These are phyloP conservation scores for Tetrahymena elliotti DNA, from an alignment of 73 alveolate species.

Conservation along the genomic window DNA sequence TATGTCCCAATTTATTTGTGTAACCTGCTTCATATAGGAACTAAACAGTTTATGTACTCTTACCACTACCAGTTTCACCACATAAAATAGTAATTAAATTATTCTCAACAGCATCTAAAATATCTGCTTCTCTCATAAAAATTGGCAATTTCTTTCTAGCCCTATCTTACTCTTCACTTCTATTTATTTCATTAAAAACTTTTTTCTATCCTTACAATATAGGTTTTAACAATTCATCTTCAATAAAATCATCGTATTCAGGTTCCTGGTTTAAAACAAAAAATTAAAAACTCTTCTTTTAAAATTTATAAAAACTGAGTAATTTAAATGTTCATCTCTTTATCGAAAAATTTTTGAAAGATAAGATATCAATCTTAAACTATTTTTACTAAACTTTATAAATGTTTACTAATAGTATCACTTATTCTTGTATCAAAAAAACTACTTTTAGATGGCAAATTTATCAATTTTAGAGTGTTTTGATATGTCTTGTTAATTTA, in stretches of 20 bases:
- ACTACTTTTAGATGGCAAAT: constrained; percentile 1
- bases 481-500: too few relatives aligned
- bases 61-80: constrained; percentile 98
- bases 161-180: constrained; percentile 43
- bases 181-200: constrained; percentile 3
- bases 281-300: not conserved
- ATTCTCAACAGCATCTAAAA: constrained; percentile 82
- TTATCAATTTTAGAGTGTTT: not conserved
- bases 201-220: constrained; percentile 5
- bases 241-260: constrained; percentile 10
- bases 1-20: constrained; percentile 18
- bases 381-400: too few relatives aligned
- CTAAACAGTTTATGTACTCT: constrained; percentile 93
- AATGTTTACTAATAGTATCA: too few relatives aligned
- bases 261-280: not conserved
- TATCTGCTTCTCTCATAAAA: constrained; percentile 81
- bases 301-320: too few relatives aligned
- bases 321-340: too few relatives aligned
- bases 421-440: too few relatives aligned
- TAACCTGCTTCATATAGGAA: constrained; percentile 82
- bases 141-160: constrained; percentile 78
- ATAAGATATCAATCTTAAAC: too few relatives aligned
- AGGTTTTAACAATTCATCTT: not conserved
- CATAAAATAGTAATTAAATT: constrained; percentile 85
- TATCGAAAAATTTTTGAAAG: too few relatives aligned